These are phyloP conservation scores for Coemansia sp. DNA, from an alignment of 192 early-diverging fungal species.

Conservation along the genomic window DNA sequence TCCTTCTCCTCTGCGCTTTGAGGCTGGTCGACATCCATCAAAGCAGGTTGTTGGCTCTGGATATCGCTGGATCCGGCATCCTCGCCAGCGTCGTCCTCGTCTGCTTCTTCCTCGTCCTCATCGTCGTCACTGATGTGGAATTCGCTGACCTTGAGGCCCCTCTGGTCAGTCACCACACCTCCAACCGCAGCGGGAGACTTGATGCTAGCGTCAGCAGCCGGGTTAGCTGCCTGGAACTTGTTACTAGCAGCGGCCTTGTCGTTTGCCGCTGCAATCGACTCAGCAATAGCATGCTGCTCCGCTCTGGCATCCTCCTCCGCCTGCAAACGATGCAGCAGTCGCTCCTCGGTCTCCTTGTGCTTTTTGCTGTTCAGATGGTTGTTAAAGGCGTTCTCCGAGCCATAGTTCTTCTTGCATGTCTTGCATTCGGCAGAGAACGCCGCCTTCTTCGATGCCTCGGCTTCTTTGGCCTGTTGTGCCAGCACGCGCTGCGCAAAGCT, in stretches of 20 bases:
- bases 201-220: not conserved
- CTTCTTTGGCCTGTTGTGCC: slow-evolving; percentile 62
- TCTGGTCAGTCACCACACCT: slow-evolving; percentile 12
- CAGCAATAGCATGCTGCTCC: slow-evolving; percentile 45
- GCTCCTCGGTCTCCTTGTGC: slow-evolving; percentile 81
- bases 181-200: not conserved
- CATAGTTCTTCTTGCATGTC: slow-evolving; percentile 68
- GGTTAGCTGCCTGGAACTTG: not conserved
- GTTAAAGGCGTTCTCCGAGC: slow-evolving; percentile 80
- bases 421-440: slow-evolving; percentile 54
- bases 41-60: not conserved
- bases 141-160: slow-evolving; percentile 34
- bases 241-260: not conserved
- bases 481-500: slow-evolving; percentile 78
- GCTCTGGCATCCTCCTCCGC: slow-evolving; percentile 38
- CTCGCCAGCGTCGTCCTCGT: slow-evolving; percentile 12
- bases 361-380: slow-evolving; percentile 95
- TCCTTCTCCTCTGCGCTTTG: slow-evolving; percentile 19
- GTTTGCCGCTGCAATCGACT: slow-evolving; percentile 30
- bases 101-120: slow-evolving; percentile 27
- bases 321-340: slow-evolving; percentile 49
- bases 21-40: slow-evolving; percentile 18
- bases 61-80: not conserved
- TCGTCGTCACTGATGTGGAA: slow-evolving; percentile 55
- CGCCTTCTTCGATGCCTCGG: slow-evolving; percentile 47